Conservation (phyloP, 495 filamentous ascomycete species). For the Astrocystis sublimbata region DNA sequence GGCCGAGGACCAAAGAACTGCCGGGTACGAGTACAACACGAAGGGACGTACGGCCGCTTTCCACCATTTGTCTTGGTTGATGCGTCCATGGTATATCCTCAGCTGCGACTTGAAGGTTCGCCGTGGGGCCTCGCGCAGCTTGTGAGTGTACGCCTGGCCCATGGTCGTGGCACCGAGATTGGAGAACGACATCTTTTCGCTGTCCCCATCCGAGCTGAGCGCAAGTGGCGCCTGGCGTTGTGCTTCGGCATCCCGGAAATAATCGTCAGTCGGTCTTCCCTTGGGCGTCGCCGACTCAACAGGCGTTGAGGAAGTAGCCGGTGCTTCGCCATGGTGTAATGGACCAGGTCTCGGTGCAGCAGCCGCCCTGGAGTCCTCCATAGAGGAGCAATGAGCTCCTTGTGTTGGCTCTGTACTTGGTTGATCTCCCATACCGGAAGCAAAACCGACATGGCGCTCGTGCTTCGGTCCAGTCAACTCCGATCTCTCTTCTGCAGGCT, state of each 20-base stretch:
- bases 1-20: conserved; percentile 85
- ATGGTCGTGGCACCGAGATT: conserved; percentile 27
- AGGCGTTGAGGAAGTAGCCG: neutral
- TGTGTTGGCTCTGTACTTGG: neutral
- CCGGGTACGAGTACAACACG: conserved; percentile 82
- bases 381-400: too few species aligned
- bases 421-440: conserved; percentile 32
- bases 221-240: neutral
- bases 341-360: neutral
- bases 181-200: conserved; percentile 36
- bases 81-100: conserved; percentile 71
- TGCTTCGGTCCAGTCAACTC: conserved; percentile 7
- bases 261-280: conserved; percentile 17
- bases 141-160: conserved; percentile 57
- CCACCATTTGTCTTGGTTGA: conserved; percentile 77
- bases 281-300: conserved; percentile 29
- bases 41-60: conserved; percentile 76
- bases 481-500: conserved; percentile 13
- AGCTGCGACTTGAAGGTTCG: conserved; percentile 72
- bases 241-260: conserved; percentile 21
- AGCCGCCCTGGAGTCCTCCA: too few species aligned
- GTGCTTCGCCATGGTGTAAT: neutral
- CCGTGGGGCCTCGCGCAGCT: conserved; percentile 57
- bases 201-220: conserved; percentile 35
- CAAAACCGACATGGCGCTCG: conserved; percentile 58